Conservation (phyloP, 805 yeast species). For the Candida cerambycidarum region DNA sequence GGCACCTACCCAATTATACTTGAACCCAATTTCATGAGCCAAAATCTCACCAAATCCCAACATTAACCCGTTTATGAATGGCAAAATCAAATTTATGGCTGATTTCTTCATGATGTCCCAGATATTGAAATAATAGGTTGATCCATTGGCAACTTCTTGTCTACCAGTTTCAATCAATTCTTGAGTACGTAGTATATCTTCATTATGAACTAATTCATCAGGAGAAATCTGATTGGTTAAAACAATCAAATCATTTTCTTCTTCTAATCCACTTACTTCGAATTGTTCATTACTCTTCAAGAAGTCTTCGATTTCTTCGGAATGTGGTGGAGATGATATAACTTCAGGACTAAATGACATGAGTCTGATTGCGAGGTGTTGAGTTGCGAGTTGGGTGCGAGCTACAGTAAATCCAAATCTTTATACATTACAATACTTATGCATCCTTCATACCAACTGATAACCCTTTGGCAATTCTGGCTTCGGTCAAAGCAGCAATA, state of each 20-base stretch:
- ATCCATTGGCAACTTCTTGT: constrained; percentile 12
- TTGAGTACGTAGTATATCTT: constrained; percentile 29
- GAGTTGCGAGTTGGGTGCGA: too few species aligned
- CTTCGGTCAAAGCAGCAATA: constrained; percentile 90
- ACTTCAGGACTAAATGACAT: constrained; percentile 10
- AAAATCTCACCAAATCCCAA: constrained; percentile 92
- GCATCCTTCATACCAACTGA: constrained; percentile 52
- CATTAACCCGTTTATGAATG: constrained; percentile 92
- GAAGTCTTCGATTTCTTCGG: constrained; percentile 3
- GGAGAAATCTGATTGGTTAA: constrained; percentile 28
- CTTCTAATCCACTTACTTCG: constrained; percentile 14
- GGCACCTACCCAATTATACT: constrained; percentile 73
- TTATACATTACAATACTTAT: too few species aligned
- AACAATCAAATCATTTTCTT: constrained; percentile 23
- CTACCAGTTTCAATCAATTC: constrained; percentile 15
- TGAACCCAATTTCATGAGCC: constrained; percentile 89
- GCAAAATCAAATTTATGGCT: constrained; percentile 75
- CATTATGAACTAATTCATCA: constrained; percentile 28
- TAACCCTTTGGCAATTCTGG: constrained; percentile 68
- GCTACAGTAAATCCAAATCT: too few species aligned
- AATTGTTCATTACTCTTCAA: constrained; percentile 3
- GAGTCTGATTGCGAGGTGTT: too few species aligned
- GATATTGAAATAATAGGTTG: constrained; percentile 20
- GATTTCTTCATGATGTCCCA: constrained; percentile 48
- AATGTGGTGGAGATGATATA: background rate